Evolutionary conservation across 1,284 basidiomycete genomes (phyloP).

Genomic region (Phellopilus nigrolimitatus): DNA sequence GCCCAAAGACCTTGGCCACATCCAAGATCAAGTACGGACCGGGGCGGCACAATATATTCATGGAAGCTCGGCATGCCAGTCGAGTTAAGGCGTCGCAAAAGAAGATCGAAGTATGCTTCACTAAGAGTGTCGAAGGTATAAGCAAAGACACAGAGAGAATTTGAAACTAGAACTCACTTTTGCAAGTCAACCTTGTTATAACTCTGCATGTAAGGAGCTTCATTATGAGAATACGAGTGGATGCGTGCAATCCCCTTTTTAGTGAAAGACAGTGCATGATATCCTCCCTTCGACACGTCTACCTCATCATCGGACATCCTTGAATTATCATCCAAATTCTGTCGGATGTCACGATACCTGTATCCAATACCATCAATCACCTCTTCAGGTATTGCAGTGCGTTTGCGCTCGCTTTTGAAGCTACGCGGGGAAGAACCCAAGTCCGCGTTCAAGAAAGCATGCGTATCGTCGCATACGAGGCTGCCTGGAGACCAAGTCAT

Average conservation of each 20-base stretch:
- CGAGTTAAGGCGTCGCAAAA: conserved; percentile 48
- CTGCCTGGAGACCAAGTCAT: conserved; percentile 1
- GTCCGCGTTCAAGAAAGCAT: background rate
- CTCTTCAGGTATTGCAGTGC: conserved; percentile 8
- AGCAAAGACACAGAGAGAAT: conserved; percentile 6
- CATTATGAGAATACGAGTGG: conserved; percentile 45
- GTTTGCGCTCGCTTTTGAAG: conserved; percentile 15
- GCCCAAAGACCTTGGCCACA: conserved; percentile 68
- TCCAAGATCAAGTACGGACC: conserved; percentile 62
- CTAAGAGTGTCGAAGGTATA: conserved; percentile 9
- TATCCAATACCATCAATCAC: conserved; percentile 14
- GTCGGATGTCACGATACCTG: background rate
- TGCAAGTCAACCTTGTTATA: conserved; percentile 55
- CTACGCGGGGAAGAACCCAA: background rate
- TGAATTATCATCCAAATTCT: conserved; percentile 3
- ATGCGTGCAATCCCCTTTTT: conserved; percentile 38
- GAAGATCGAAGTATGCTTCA: conserved; percentile 50
- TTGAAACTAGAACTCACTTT: conserved; percentile 40
- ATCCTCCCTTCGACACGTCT: conserved; percentile 8
- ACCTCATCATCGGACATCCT: conserved; percentile 3
- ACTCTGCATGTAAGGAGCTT: conserved; percentile 59
- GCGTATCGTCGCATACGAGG: background rate
- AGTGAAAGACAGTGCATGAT: conserved; percentile 12
- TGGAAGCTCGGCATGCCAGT: conserved; percentile 54
- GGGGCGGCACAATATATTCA: conserved; percentile 48